Evolutionary conservation across 345 rosid species (phyloP).

Genomic region (Ceriops zippeliana): DNA sequence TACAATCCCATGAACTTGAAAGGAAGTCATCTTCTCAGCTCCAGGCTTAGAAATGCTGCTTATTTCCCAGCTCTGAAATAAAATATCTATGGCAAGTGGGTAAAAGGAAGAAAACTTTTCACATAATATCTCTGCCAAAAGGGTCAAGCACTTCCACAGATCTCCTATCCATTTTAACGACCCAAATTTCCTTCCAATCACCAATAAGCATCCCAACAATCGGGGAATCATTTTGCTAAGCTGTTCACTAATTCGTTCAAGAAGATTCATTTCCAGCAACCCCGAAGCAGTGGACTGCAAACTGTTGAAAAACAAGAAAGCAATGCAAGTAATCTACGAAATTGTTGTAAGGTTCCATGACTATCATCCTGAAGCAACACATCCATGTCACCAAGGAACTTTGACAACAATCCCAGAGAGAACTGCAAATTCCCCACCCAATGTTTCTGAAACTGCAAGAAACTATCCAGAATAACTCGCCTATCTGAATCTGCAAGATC

Average conservation of each 20-base stretch:
- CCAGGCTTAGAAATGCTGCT: constrained; percentile 32
- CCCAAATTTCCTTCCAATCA: constrained; percentile 79
- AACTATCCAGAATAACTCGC: constrained; percentile 69
- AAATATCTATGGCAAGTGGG: constrained; percentile 57
- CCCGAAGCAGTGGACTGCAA: constrained; percentile 91
- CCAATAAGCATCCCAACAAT: constrained; percentile 62
- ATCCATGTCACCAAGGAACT: constrained; percentile 87
- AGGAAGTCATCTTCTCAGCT: constrained; percentile 56
- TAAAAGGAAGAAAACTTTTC: constrained; percentile 68
- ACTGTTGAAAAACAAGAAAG: constrained; percentile 89
- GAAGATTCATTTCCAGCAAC: constrained; percentile 76
- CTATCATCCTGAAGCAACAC: constrained; percentile 70
- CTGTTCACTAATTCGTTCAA: constrained; percentile 70
- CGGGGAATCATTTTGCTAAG: constrained; percentile 72
- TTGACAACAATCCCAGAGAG: constrained; percentile 67
- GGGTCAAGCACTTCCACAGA: constrained; percentile 86
- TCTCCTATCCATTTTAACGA: constrained; percentile 85
- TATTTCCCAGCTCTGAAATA: constrained; percentile 66
- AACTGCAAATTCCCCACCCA: constrained; percentile 85
- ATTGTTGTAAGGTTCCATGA: constrained; percentile 66
- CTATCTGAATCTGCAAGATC: constrained; percentile 75
- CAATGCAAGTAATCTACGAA: constrained; percentile 76
- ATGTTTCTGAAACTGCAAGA: constrained; percentile 92
- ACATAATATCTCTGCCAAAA: constrained; percentile 83
- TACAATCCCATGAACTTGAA: constrained; percentile 76